Conservation (phyloP, 805 yeast species). For the Hanseniaspora vineae region DNA sequence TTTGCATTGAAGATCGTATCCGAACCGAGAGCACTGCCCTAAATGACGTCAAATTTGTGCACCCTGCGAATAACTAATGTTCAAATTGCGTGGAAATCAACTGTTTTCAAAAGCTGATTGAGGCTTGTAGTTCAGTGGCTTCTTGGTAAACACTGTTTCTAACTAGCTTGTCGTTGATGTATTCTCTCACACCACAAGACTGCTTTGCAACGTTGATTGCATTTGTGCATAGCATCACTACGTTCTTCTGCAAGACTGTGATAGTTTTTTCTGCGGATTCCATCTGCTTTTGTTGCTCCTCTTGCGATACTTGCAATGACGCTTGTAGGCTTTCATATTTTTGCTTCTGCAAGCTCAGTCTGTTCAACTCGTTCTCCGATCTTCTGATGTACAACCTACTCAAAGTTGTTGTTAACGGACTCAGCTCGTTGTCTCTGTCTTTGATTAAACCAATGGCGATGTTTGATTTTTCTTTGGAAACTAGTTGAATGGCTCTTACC, state of each 20-base stretch:
- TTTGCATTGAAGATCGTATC: background rate
- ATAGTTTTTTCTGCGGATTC: slow-evolving; percentile 5
- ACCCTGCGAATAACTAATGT: no score
- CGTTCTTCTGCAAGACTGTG: slow-evolving; percentile 15
- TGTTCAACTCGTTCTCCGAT: slow-evolving; percentile 15
- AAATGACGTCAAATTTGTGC: no score
- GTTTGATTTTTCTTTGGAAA: slow-evolving; percentile 9
- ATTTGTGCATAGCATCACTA: slow-evolving; percentile 13
- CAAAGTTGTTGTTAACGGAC: slow-evolving; percentile 16
- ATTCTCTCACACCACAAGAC: slow-evolving; percentile 21
- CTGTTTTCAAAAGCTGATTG: background rate
- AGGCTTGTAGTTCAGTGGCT: slow-evolving; percentile 8
- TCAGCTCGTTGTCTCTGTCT: slow-evolving; percentile 11
- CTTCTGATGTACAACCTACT: slow-evolving; percentile 14
- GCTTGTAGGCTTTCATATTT: background rate
- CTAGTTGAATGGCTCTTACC: slow-evolving; percentile 6
- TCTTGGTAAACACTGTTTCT: slow-evolving; percentile 18
- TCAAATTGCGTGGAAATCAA: no score
- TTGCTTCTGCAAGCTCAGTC: background rate
- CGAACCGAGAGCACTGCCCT: no score
- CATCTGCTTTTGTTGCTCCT: background rate
- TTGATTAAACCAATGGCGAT: slow-evolving; percentile 6
- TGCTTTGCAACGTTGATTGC: slow-evolving; percentile 15
- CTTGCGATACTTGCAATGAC: background rate
- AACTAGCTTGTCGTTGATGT: slow-evolving; percentile 17